Conservation (phyloP, 2,329 filamentous ascomycete genomes). For the Aspergillus tamarii region DNA sequence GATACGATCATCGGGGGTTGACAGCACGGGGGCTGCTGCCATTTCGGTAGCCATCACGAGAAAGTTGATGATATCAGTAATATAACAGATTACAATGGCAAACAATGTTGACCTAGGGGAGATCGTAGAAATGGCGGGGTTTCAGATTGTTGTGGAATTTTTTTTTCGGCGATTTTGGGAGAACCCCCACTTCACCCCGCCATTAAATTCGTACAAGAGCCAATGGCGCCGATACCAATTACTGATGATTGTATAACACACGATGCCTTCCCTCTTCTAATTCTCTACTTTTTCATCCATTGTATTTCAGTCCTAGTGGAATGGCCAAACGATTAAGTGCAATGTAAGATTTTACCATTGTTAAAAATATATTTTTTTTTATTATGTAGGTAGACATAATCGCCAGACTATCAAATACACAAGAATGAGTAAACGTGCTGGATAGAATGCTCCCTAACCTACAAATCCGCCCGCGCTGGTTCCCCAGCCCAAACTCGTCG, state of each 20-base stretch:
- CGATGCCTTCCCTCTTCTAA: not conserved
- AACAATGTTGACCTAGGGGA: not conserved
- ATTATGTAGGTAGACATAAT: not conserved
- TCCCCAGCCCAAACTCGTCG: conserved; percentile 65
- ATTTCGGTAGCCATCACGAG: conserved; percentile 36
- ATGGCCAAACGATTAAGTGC: not conserved
- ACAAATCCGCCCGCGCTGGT: conserved; percentile 57
- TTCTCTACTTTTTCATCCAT: not conserved
- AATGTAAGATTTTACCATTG: not conserved
- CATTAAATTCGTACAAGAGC: conserved; percentile 10
- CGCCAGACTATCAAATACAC: not conserved
- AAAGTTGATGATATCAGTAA: not conserved
- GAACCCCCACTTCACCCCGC: conserved; percentile 38
- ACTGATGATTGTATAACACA: not conserved
- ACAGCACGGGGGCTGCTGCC: conserved; percentile 59
- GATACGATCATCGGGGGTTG: conserved; percentile 64
- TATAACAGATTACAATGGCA: not conserved
- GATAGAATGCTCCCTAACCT: conserved; percentile 17
- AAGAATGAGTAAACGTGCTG: not conserved
- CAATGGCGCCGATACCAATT: conserved; percentile 14
- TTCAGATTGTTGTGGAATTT: conserved; percentile 20
- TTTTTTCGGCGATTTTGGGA: conserved; percentile 19
- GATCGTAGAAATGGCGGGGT: not conserved
- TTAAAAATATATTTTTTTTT: not conserved
- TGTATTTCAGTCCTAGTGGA: not conserved